Evolutionary conservation across 2,329 filamentous ascomycete species (phyloP), one percentile per base, ranked within the genome.

Genomic region (Colletotrichum incanum): DNA sequence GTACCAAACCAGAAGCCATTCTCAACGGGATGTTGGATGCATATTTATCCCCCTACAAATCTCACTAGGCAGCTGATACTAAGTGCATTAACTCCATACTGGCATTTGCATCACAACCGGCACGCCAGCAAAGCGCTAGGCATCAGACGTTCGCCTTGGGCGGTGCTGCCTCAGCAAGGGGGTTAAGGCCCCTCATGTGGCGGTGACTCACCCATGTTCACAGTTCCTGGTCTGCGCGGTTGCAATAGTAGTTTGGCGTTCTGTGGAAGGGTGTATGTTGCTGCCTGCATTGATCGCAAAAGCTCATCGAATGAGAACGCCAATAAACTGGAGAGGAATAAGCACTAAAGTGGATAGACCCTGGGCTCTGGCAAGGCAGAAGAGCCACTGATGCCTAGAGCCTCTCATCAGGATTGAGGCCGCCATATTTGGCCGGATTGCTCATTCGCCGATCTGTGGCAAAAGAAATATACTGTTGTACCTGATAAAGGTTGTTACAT

Each of bases 201-300:
- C 56, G 16, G 59, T 72, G 70, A 72, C 47, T 70, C 70, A 70
- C 59, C 56, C 41, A 16, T 47, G 52, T 62, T 20, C 69, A 54
- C 43, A 58, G 58, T 52, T n/a, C 34, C 23, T 28, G n/a, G 7
- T n/a, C 34, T 20, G 16, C 34, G 28, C 28, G 6, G 31, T 11
- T 31, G 41, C 14, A 45, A 28, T 26, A 50, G 16, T 12, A 8
- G 12, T 12, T 62, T 31, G 5, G n/a, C 0, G n/a, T 5, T 16
- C 9, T 52, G 18, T 23, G 18, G 26, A n/a, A n/a, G 7, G 18
- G 26, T 45, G 26, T 49, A 55, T 43, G 26, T 45, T 72, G 65
- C 70, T 72, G 70, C 70, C 70, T 72, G 55, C 59, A 20, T 5
- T 7, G 6, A 9, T 3, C 23, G 23, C 28, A 18, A 4, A 47